Percentiles rank a stretch among this genome's conserved stretches.
Conservation (phyloP, 169 alveolate genomes). For the Babesia microti region DNA sequence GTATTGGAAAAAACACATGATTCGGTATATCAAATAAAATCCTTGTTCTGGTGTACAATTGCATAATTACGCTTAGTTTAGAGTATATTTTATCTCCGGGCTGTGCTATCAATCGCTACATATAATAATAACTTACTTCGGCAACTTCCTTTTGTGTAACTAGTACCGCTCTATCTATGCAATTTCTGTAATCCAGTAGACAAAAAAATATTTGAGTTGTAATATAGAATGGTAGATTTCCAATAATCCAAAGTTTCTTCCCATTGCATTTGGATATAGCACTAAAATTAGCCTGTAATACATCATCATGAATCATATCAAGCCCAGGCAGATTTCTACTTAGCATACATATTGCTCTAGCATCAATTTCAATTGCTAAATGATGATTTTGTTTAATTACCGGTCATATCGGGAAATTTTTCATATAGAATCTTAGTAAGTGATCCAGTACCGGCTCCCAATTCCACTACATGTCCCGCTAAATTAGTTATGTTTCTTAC, state of each 20-base stretch:
- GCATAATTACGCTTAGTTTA: slow-evolving; percentile 54
- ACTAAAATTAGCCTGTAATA: slow-evolving; percentile 63
- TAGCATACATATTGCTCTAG: slow-evolving; percentile 64
- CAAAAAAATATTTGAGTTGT: slow-evolving; percentile 71
- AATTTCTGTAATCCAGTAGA: slow-evolving; percentile 54
- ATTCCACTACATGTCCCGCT: slow-evolving; percentile 52
- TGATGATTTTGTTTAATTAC: slow-evolving; percentile 5
- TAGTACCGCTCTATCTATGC: slow-evolving; percentile 65
- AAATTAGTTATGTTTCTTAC: not conserved
- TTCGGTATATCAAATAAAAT: slow-evolving; percentile 61
- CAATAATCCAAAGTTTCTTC: slow-evolving; percentile 54
- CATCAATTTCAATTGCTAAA: slow-evolving; percentile 62
- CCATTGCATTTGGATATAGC: slow-evolving; percentile 42
- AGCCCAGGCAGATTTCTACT: slow-evolving; percentile 64
- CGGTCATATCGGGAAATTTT: slow-evolving; percentile 61
- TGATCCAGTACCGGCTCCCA: slow-evolving; percentile 75
- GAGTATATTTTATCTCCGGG: slow-evolving; percentile 49
- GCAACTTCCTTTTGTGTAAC: slow-evolving; percentile 72
- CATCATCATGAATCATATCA: slow-evolving; percentile 68
- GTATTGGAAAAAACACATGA: slow-evolving; percentile 61
- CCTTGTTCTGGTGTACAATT: slow-evolving; percentile 42
- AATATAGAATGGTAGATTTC: slow-evolving; percentile 69
- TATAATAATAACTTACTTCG: slow-evolving; percentile 5
- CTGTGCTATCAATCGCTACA: slow-evolving; percentile 50
- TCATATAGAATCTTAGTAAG: slow-evolving; percentile 52